Percentiles rank a stretch among this genome's conserved stretches.
These are phyloP conservation scores for Trametes hirsuta DNA, from an alignment of 1,284 basidiomycete genomes.

Conservation along the genomic window DNA sequence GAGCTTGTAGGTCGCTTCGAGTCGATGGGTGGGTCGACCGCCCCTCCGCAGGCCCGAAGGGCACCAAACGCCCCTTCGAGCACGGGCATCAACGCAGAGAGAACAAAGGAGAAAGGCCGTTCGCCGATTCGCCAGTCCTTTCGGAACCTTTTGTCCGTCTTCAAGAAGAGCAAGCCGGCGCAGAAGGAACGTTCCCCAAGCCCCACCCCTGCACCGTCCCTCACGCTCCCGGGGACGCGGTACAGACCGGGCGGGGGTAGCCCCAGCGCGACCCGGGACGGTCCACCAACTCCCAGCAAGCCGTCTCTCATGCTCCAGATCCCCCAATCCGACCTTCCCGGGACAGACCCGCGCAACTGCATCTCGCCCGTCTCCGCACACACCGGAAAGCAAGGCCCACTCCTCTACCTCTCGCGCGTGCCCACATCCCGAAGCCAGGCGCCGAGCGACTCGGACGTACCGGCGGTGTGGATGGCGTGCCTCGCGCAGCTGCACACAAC, in stretches of 20 bases:
- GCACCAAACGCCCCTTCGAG: not conserved
- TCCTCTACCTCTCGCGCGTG: slow-evolving; percentile 54
- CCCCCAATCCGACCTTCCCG: slow-evolving; percentile 1
- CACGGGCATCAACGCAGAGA: slow-evolving; percentile 7
- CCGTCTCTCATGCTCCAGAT: slow-evolving; percentile 18
- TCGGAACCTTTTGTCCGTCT: slow-evolving; percentile 63
- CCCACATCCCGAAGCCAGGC: slow-evolving; percentile 18
- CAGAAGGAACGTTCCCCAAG: slow-evolving; percentile 30
- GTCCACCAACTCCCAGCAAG: not conserved
- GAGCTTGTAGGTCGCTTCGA: slow-evolving; percentile 42
- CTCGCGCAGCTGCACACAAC: slow-evolving; percentile 50
- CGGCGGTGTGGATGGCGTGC: slow-evolving; percentile 59
- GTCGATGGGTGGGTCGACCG: slow-evolving; percentile 24
- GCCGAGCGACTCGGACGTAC: slow-evolving; percentile 14
- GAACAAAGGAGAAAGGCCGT: slow-evolving; percentile 33
- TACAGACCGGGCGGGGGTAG: not conserved
- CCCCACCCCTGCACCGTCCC: not conserved
- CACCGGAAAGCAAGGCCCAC: slow-evolving; percentile 45
- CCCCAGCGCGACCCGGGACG: not conserved
- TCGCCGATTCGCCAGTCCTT: slow-evolving; percentile 69
- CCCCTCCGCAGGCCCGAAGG: not conserved
- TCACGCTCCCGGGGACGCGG: slow-evolving; percentile 1
- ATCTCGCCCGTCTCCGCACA: slow-evolving; percentile 36
- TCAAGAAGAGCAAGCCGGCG: slow-evolving; percentile 55
- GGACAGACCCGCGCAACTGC: slow-evolving; percentile 27